Evolutionary conservation across 192 early-diverging fungal genomes (phyloP).

Genomic region (Rhizophagus sp.): DNA sequence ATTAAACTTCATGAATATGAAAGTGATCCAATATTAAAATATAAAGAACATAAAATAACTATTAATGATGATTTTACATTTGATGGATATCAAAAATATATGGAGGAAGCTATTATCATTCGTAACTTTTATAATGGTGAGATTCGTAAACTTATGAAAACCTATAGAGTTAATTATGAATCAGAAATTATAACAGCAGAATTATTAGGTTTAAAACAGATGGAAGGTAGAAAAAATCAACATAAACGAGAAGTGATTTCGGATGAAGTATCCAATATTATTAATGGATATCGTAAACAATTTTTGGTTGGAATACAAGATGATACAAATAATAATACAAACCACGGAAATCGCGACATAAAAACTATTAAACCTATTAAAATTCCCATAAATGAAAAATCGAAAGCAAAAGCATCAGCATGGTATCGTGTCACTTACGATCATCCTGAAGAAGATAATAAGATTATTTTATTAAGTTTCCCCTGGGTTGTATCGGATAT

Average conservation of each 20-base stretch:
- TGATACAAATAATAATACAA: not conserved
- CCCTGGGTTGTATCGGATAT: conserved; percentile 20
- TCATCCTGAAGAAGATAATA: not conserved
- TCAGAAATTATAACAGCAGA: conserved; percentile 6
- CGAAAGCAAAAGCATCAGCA: conserved; percentile 26
- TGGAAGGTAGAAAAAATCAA: conserved; percentile 4
- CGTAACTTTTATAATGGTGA: not conserved
- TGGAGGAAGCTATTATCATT: not conserved
- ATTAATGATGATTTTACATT: not conserved
- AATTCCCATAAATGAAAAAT: conserved; percentile 4
- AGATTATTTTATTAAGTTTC: conserved; percentile 8
- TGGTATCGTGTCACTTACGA: conserved; percentile 23
- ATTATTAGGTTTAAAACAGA: not conserved
- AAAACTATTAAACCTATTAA: not conserved
- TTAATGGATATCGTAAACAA: not conserved
- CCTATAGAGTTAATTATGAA: conserved; percentile 12
- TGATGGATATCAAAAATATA: not conserved
- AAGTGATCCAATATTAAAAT: not conserved
- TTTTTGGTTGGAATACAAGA: not conserved
- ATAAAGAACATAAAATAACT: not conserved
- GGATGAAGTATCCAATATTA: not conserved
- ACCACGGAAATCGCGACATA: not conserved
- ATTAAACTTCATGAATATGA: not conserved
- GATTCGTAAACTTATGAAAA: conserved; percentile 2
- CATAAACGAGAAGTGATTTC: conserved; percentile 5